Evolutionary conservation across 78 protist species (phyloP).

Genomic region (Dictyostelium intermedium): DNA sequence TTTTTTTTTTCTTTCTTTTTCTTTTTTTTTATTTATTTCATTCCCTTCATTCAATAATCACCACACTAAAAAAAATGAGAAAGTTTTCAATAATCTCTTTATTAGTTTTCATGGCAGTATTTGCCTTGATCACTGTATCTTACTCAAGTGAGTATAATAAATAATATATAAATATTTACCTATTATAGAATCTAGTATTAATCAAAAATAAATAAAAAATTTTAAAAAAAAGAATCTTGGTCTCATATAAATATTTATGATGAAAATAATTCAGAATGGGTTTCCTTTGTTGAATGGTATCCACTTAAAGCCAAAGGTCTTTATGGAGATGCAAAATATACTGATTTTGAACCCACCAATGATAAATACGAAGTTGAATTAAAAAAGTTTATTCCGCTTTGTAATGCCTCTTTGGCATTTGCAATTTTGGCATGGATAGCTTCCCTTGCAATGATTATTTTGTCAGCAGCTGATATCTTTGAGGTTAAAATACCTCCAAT

Average conservation of each 20-base stretch:
- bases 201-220: no score
- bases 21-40: no score
- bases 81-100: not conserved
- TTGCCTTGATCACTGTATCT: not conserved
- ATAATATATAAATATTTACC: no score
- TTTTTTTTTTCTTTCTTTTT: no score
- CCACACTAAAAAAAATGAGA: not conserved
- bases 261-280: not conserved
- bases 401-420: not conserved
- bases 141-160: not conserved
- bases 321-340: not conserved
- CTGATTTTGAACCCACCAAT: not conserved
- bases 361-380: no score
- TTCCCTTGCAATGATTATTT: not conserved
- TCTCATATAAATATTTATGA: not conserved
- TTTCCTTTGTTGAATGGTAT: not conserved
- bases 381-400: not conserved
- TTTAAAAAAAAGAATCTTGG: not conserved
- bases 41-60: not conserved
- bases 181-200: no score
- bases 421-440: constrained; percentile 3
- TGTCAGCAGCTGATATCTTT: not conserved
- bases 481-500: not conserved
- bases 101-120: not conserved
- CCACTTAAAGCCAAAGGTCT: not conserved